Evolutionary conservation across 2,329 filamentous ascomycete species (phyloP), one percentile per base, ranked within the genome.

Genomic region (Cryphonectria carpinicola): DNA sequence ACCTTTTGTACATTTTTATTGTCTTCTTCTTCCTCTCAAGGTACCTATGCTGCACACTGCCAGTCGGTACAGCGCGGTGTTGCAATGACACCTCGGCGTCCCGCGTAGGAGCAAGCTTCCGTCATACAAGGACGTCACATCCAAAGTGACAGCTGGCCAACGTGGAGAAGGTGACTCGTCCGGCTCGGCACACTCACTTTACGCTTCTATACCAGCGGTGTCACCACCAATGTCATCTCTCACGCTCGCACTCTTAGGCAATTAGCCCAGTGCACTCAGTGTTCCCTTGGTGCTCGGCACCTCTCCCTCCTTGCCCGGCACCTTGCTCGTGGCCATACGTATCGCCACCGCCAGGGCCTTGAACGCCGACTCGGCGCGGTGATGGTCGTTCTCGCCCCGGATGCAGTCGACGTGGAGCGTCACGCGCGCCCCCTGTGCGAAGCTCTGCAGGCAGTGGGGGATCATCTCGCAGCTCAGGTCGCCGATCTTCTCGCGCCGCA

Each of bases 241-340:
- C 22, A 5, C 11, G n/a, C 41, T 28, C 37, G 46, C 4, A 7
- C 4, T 28, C 8, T n/a, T 13, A 7, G 28, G 46, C 37, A 46
- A 28, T 73, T 81, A 90, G 22, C 68, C 72, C 66, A 73, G 62
- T 25, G 88, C 87, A 77, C 84, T 90, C 81, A 98, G 81, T 46
- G 97, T 97, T 14, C 95, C 95, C 88, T 98, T 98, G 11, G 95
- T 98, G 84, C 95, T 98, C 67, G 95, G 93, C 37, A 98, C 90
- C 85, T 99, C 96, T 3, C 94, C 94, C 82, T 97, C 94, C 79
- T 92, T 91, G 14, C 93, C 94, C 58, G 89, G 88, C 43, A 95
- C 89, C 76, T 89, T 87, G 66, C 88, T 87, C 65, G 91, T 95
- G 13, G 96, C 96, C 80, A 88, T 88, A 76, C 92, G 87, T 69